phyloP scores from a whole-genome alignment of 768 basidiomycete species.

The Russula sp. region DNA sequence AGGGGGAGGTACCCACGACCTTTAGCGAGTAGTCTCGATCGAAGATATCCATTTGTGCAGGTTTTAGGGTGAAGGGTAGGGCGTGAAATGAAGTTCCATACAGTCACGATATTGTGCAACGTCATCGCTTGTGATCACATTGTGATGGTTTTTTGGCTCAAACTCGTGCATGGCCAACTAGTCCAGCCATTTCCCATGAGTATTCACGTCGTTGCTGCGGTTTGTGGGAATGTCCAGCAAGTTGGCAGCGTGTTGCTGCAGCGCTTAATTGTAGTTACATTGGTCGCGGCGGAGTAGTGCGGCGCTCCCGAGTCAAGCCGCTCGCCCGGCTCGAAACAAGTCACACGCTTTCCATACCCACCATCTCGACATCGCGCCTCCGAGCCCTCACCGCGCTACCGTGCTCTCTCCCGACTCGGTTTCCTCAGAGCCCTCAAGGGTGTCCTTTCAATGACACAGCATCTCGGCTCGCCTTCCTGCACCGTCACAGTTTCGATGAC shows the following conservation, averaged over 20 bases:
- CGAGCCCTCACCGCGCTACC: background rate
- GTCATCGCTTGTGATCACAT: background rate
- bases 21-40: background rate
- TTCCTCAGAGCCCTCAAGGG: background rate
- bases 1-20: background rate
- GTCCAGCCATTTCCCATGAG: background rate
- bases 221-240: background rate
- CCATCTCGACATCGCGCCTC: background rate
- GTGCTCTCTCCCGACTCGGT: background rate
- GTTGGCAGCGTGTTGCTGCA: too few relatives aligned
- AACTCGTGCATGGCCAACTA: background rate
- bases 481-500: background rate
- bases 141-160: background rate
- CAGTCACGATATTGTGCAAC: too few relatives aligned
- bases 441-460: background rate
- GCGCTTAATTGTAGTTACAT: too few relatives aligned
- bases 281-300: too few relatives aligned
- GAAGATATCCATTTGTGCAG: slow-evolving; percentile 4
- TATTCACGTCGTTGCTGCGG: background rate
- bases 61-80: background rate
- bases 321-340: too few relatives aligned
- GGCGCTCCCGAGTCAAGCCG: too few relatives aligned
- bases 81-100: background rate
- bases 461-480: background rate
- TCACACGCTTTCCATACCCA: too few relatives aligned